Base-by-base conservation (phyloP, 768 basidiomycete genomes). In the Pulveroboletus sp. region DNA sequence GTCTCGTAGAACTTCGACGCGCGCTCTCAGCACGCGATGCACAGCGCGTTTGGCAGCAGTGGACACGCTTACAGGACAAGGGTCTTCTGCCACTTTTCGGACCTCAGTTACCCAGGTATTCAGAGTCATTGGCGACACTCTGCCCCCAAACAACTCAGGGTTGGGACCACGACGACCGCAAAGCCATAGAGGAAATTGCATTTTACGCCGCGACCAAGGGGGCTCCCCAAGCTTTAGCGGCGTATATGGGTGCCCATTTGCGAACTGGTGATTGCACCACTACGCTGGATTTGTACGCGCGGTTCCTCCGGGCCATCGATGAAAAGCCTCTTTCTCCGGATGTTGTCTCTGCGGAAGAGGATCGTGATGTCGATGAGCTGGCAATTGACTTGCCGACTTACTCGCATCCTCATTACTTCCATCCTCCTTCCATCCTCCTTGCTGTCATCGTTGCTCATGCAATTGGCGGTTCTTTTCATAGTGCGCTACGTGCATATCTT, bases 401-500 rank as follows among this genome's bases (percentile, higher is more conserved):
- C 32, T 48, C 54, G 4, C 42, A 46, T 47, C 20, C 50, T 42
- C 49, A 53, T 51, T 35, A 43, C 20, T 27, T 37, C 12, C 53
- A 51, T 10, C 62, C 58, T 3, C 46, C 71, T 55, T 43, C 72
- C n/a, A 51, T 83, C 27, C 66, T 85, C 21, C 70, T 85, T 27
- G 73, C 73, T 11, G 81, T 73, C 6, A 67, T 80, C n/a, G 70
- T 79, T 19, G 89, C 89, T 14, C 69, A 81, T 61, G 82, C 84
- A 5, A 75, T 81, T 61, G 66, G 71, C 25, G 69, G 79, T 57
- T 71, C 75, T n/a, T 87, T 90, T 55, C 57, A 67, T n/a, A 72
- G 64, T 27, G 84, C 86, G 3, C 59, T 88, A 40, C 64, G 66
- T 36, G 59, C 63, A 5, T 80, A 69, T 49, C 53, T 80, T 8